Base-by-base conservation (phyloP, 306 rosid genomes). In the Hippophae gyantsensis region DNA sequence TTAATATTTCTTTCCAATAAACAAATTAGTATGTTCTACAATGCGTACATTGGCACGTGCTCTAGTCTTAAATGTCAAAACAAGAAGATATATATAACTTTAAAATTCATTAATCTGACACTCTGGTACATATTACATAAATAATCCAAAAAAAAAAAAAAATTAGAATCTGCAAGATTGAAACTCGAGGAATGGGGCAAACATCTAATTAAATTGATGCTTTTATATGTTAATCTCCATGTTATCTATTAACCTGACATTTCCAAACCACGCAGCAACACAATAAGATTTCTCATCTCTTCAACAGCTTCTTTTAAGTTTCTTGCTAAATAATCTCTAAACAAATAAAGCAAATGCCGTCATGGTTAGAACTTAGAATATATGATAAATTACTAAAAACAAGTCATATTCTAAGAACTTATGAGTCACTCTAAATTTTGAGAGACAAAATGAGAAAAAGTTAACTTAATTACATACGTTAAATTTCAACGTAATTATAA, bases 241-340 rank as follows among this genome's bases (percentile, higher is more conserved):
- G 80, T 85, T 90, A 79, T 90, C 95, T 72, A 85, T 60, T 62
- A 87, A 79, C 72, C 93, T 78, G 41, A 83, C 95, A 60, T 71
- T 83, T 60, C 95, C 96, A 76, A 92, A 92, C 86, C 83, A 81
- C 42, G 95, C 93, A 71, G 95, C 96, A 85, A 76, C 67, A 85
- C 98, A 60, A 80, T 95, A 23, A 92, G 86, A 60, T 76, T 56
- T 69, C 74, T 73, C 57, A 92, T 81, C 53, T 42, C 67, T 76
- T 85, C 89, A 74, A 76, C 86, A 40, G 67, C 74, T 62, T 65
- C 78, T 71, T 87, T 71, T 87, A 67, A 64, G 70, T 76, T 62
- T 83, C 82, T 73, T 83, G 95, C 64, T 85, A 92, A 42, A 85
- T 84, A 78, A 87, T 79, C 92, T 92, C 74, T 48, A 69, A 72